phyloP scores from a whole-genome alignment of 2,329 filamentous ascomycete genomes.

The Sphaerulina populicola region DNA sequence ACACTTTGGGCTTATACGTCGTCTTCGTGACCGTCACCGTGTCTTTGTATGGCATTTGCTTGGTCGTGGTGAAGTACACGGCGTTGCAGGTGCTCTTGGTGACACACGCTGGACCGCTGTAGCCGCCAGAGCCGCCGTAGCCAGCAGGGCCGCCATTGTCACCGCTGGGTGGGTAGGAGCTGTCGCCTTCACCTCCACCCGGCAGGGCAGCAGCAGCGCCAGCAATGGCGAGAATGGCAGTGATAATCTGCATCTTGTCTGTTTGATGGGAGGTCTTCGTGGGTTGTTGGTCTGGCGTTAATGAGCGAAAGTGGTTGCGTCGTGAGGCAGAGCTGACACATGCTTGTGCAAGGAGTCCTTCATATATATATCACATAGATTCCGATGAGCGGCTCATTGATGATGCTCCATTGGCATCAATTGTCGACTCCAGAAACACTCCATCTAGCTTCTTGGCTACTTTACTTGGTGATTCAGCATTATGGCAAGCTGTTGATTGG shows the following conservation, averaged over 20 bases:
- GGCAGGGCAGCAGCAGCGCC: constrained; percentile 15
- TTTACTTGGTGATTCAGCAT: neutral
- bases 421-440: neutral
- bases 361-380: too few relatives aligned
- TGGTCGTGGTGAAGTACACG: constrained; percentile 14
- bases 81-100: constrained; percentile 17
- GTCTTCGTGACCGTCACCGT: constrained; percentile 16
- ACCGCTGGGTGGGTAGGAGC: neutral
- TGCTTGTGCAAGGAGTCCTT: too few relatives aligned
- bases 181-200: constrained; percentile 7
- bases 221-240: constrained; percentile 12
- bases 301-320: neutral
- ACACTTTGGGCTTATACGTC: constrained; percentile 10
- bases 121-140: too few relatives aligned
- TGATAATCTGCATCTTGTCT: constrained; percentile 16
- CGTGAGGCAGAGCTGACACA: neutral
- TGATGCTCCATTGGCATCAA: too few relatives aligned
- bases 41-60: constrained; percentile 12
- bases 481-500: neutral
- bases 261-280: neutral
- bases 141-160: neutral
- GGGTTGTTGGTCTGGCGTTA: neutral
- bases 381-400: too few relatives aligned
- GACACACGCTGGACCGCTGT: constrained; percentile 3
- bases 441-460: neutral